These are phyloP conservation scores for Colletotrichum acutatum DNA, from an alignment of 2,329 filamentous ascomycete species.

Conservation along the genomic window DNA sequence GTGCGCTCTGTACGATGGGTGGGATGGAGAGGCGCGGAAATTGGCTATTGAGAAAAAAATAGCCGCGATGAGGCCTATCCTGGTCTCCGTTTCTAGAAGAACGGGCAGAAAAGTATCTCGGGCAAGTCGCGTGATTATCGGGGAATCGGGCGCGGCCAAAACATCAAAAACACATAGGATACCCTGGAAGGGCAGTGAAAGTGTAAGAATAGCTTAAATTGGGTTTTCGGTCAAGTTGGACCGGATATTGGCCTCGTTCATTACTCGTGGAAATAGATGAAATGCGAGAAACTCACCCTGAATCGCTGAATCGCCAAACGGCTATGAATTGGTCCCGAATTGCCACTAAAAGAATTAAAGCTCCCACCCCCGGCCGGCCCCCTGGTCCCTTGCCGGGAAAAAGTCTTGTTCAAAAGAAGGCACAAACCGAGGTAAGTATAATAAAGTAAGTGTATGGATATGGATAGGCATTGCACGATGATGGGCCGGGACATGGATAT, in stretches of 20 bases:
- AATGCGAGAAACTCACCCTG: background rate
- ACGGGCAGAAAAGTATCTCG: background rate
- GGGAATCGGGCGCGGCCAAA: background rate
- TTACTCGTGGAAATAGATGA: background rate
- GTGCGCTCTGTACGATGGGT: no score
- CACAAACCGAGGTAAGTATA: background rate
- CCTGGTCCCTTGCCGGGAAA: background rate
- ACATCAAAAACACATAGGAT: background rate
- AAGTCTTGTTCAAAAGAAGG: background rate
- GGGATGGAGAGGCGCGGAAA: background rate
- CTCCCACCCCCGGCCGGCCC: background rate
- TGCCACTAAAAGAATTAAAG: background rate
- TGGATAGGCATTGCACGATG: background rate
- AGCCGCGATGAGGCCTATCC: conserved; percentile 13
- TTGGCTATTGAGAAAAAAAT: background rate
- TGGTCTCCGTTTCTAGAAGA: background rate
- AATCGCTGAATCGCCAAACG: background rate
- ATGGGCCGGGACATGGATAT: background rate
- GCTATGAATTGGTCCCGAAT: background rate
- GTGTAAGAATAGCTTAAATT: conserved; percentile 7
- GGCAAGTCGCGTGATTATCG: background rate
- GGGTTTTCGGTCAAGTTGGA: background rate
- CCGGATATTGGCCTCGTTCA: background rate
- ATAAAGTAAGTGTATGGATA: background rate
- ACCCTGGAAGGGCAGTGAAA: conserved; percentile 1